These are phyloP conservation scores for Melampsora americana DNA, from an alignment of 1,284 basidiomycete species.

Conservation along the genomic window DNA sequence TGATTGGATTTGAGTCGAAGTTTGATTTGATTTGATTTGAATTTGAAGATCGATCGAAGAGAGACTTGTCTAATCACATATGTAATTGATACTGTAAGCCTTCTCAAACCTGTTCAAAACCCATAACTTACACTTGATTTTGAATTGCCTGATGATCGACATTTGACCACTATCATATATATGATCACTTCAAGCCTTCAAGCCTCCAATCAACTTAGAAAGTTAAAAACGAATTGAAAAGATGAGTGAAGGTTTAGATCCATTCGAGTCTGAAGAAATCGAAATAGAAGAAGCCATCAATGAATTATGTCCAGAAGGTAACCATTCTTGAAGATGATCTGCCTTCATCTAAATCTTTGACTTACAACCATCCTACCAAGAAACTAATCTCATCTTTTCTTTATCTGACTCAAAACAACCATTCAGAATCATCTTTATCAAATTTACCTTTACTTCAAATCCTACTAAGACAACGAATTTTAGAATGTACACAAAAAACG, in stretches of 20 bases:
- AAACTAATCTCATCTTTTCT: neutral
- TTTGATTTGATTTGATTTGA: too few relatives aligned
- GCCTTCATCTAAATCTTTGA: neutral
- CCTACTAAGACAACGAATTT: slow-evolving; percentile 27
- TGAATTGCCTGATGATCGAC: too few relatives aligned
- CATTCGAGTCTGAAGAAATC: slow-evolving; percentile 22
- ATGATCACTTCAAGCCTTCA: too few relatives aligned
- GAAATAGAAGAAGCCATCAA: slow-evolving; percentile 43
- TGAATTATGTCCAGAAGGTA: slow-evolving; percentile 36
- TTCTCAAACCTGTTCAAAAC: too few relatives aligned
- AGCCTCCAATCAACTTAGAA: too few relatives aligned
- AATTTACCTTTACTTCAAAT: slow-evolving; percentile 36
- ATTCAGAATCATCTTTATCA: slow-evolving; percentile 25
- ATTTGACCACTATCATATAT: too few relatives aligned
- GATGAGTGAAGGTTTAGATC: neutral
- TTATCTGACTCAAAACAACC: neutral
- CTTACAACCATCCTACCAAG: neutral
- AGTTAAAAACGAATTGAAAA: too few relatives aligned
- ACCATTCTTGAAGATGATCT: neutral
- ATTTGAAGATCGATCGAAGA: too few relatives aligned
- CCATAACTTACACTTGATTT: too few relatives aligned
- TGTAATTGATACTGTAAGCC: too few relatives aligned
- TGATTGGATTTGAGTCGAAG: too few relatives aligned
- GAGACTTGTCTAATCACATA: too few relatives aligned
- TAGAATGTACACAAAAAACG: slow-evolving; percentile 30